Base-by-base conservation (phyloP, 331 rosid genomes). In the Acacia concinna region DNA sequence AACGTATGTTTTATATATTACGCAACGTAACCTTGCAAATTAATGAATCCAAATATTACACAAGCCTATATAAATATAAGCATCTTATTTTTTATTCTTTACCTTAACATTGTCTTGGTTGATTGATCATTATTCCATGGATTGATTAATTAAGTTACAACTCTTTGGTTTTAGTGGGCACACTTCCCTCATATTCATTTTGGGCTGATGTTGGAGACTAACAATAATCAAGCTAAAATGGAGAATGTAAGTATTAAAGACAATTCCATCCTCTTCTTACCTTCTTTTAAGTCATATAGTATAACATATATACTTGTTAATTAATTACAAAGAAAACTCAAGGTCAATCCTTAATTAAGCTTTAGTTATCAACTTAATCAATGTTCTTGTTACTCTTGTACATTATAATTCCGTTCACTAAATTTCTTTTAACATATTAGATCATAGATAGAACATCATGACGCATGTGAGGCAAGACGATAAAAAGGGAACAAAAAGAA, bases 181-280 rank as follows among this genome's bases (percentile, higher is more conserved):
- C 97, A 95, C 77, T 95, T 92, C 84, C 98, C 98, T 82, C 98
- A 89, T 71, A 95, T 92, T 80, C 97, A 92, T 82, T 95, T 95
- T 71, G 98, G 97, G 54, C 84, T 92, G 74, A 95, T 91, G 94
- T 64, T 95, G 91, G 97, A 95, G 86, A 87, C 84, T 85, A 92
- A 87, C 88, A 89, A 86, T 81, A 89, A 86, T 82, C 97, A 92
- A 78, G 85, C 92, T 87, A 95, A 88, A 85, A 81, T 87, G 86
- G 96, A 92, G 60, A 93, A 85, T 78, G 97, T 92, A 83, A 84
- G 97, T 86, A 68, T 30, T n/a, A 2, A 11, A 67, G 15, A 21
- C 63, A 28, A 6, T 30, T 23, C 4, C 4, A 14, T 75, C 1
- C 41, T 17, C 23, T 32, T 12, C 10, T 23, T 14, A 2, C 6